Evolutionary conservation across 2,329 filamentous ascomycete species (phyloP).

Genomic region (Alternaria tenuissima): DNA sequence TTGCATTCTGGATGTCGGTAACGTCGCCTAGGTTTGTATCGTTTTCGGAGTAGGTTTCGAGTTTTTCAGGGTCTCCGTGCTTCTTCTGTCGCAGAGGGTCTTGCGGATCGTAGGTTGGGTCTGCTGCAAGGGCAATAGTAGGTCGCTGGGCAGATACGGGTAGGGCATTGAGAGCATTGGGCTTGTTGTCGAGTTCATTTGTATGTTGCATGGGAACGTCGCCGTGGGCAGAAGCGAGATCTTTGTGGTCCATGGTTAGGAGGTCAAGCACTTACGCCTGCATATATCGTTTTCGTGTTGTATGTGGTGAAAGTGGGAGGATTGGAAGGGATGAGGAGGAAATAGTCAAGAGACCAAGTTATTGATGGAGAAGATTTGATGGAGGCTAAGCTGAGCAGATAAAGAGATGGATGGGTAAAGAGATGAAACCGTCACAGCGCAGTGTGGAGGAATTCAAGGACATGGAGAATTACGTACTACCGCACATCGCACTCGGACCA

Average conservation of each 20-base stretch:
- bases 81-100: conserved; percentile 21
- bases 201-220: conserved; percentile 23
- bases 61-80: conserved; percentile 22
- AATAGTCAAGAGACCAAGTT: not conserved
- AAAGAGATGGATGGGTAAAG: not conserved
- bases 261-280: conserved; percentile 21
- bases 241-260: conserved; percentile 27
- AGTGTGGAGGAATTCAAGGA: conserved; percentile 10
- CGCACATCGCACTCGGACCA: conserved; percentile 5
- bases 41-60: conserved; percentile 28
- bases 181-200: conserved; percentile 19
- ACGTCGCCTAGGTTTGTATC: conserved; percentile 33
- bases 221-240: conserved; percentile 20
- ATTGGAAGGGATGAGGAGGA: not conserved
- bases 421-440: conserved; percentile 7
- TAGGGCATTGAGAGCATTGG: conserved; percentile 22
- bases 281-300: conserved; percentile 2
- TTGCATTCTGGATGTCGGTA: conserved; percentile 35
- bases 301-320: not conserved
- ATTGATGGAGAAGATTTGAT: not conserved
- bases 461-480: conserved; percentile 25
- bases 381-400: conserved; percentile 3
- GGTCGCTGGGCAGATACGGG: conserved; percentile 29
- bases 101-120: conserved; percentile 31
- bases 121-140: conserved; percentile 31